A percentile compares a stretch with the other conserved stretches of the same genome.
Conservation (phyloP, 441 rosid species). For the Adansonia grandidieri region DNA sequence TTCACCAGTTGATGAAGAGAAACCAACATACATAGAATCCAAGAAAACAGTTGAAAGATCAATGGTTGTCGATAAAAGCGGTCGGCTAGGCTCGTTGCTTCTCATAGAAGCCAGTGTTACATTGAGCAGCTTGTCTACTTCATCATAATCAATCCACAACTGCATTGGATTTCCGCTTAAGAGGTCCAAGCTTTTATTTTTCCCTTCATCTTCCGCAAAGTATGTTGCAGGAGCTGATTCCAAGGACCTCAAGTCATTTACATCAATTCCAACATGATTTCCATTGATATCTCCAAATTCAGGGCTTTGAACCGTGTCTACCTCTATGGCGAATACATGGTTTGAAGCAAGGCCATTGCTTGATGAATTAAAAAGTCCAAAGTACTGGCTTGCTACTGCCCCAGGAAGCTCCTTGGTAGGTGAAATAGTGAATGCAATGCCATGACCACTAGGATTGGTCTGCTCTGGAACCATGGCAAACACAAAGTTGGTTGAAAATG, state of each 20-base stretch:
- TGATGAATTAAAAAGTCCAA: constrained; percentile 38
- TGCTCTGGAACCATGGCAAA: constrained; percentile 24
- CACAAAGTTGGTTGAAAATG: constrained; percentile 30
- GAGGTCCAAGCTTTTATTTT: constrained; percentile 26
- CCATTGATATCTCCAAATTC: constrained; percentile 33
- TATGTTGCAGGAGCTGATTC: constrained; percentile 33
- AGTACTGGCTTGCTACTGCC: constrained; percentile 28
- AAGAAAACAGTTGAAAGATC: constrained; percentile 35
- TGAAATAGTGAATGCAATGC: constrained; percentile 32
- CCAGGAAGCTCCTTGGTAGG: constrained; percentile 21
- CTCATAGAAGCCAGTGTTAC: constrained; percentile 35
- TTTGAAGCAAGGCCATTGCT: constrained; percentile 27
- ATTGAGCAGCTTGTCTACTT: constrained; percentile 27
- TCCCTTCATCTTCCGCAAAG: constrained; percentile 10
- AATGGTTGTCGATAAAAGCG: constrained; percentile 31
- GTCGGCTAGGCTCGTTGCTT: constrained; percentile 35
- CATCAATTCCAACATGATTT: constrained; percentile 48
- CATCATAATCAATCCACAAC: constrained; percentile 44
- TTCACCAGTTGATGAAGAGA: constrained; percentile 46
- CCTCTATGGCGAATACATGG: constrained; percentile 42
- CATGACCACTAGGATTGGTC: constrained; percentile 26
- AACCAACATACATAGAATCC: constrained; percentile 46
- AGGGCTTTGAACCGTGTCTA: constrained; percentile 28
- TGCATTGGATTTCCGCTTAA: constrained; percentile 33
- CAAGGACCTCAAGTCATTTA: constrained; percentile 37